These are phyloP conservation scores for Boletellus ananas DNA, from an alignment of 768 basidiomycete genomes.

Conservation along the genomic window DNA sequence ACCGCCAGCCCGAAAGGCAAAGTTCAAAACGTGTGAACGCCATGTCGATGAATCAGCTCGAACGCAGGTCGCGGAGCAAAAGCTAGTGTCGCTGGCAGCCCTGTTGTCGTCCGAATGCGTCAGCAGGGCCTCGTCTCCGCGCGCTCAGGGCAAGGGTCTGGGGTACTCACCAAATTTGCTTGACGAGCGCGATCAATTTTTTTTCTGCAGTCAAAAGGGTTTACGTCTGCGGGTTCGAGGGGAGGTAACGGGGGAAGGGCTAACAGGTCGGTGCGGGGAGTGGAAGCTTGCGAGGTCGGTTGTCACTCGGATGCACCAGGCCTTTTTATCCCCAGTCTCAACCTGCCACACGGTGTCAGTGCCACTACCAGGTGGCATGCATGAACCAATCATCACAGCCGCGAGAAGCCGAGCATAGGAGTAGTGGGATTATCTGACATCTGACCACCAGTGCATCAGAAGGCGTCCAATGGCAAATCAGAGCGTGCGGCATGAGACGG, in stretches of 20 bases:
- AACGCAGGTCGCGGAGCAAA: no score
- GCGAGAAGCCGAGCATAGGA: constrained; percentile 19
- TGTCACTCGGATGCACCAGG: neutral
- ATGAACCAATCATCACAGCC: constrained; percentile 20
- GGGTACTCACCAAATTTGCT: neutral
- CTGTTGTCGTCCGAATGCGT: neutral
- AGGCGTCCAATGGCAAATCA: constrained; percentile 12
- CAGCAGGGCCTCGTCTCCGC: neutral
- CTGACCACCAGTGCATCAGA: constrained; percentile 1
- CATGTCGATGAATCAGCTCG: constrained; percentile 4
- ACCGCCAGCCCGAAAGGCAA: constrained; percentile 18
- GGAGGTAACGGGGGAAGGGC: neutral
- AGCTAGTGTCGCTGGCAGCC: no score
- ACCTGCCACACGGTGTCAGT: constrained; percentile 24
- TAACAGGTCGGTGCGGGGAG: constrained; percentile 5
- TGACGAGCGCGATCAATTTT: neutral
- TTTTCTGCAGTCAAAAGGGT: neutral
- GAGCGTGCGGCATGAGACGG: neutral
- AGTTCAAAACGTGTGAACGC: constrained; percentile 26
- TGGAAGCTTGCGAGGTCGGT: constrained; percentile 7
- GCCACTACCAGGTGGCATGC: constrained; percentile 27
- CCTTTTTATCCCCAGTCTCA: constrained; percentile 15
- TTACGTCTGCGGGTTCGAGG: neutral
- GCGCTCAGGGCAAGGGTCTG: no score
- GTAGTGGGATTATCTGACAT: constrained; percentile 5